Conservation (phyloP, 2,329 filamentous ascomycete genomes). For the Ophiosphaerella narmari region DNA sequence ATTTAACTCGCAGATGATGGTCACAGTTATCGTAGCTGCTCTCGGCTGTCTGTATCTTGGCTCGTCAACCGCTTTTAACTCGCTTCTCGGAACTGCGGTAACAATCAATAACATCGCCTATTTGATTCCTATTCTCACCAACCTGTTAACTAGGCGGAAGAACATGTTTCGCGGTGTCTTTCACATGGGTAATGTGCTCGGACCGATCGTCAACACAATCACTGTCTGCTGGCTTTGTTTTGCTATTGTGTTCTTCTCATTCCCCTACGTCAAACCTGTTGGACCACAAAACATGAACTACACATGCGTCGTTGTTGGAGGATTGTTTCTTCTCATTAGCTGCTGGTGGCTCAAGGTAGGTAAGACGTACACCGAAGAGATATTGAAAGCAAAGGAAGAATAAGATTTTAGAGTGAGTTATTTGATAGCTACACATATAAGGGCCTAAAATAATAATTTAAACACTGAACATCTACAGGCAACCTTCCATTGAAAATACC, state of each 20-base stretch:
- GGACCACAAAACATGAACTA: constrained; percentile 10
- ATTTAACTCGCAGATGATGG: constrained; percentile 11
- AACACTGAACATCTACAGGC: too few species aligned
- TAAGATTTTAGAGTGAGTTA: too few species aligned
- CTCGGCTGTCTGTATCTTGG: constrained; percentile 12
- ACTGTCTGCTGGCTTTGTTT: constrained; percentile 13
- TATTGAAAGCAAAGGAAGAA: neutral
- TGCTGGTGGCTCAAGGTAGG: constrained; percentile 8
- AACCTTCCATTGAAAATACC: too few species aligned
- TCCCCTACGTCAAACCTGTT: constrained; percentile 10
- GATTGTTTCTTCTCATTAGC: constrained; percentile 6
- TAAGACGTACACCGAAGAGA: neutral
- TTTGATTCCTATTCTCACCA: constrained; percentile 12
- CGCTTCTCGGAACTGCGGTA: constrained; percentile 11
- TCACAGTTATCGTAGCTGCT: constrained; percentile 9
- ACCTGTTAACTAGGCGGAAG: constrained; percentile 5
- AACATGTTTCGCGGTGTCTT: constrained; percentile 15
- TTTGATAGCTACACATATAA: too few species aligned
- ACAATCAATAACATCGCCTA: constrained; percentile 15
- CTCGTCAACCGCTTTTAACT: constrained; percentile 11
- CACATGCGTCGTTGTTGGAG: constrained; percentile 12
- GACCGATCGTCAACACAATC: constrained; percentile 6
- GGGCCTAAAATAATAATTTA: too few species aligned
- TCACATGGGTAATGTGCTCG: constrained; percentile 10
- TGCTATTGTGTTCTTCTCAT: constrained; percentile 13